A percentile compares a stretch with the other conserved stretches of the same genome.
phyloP scores from a whole-genome alignment of 345 rosid genomes.

The Cardiospermum halicacabum region DNA sequence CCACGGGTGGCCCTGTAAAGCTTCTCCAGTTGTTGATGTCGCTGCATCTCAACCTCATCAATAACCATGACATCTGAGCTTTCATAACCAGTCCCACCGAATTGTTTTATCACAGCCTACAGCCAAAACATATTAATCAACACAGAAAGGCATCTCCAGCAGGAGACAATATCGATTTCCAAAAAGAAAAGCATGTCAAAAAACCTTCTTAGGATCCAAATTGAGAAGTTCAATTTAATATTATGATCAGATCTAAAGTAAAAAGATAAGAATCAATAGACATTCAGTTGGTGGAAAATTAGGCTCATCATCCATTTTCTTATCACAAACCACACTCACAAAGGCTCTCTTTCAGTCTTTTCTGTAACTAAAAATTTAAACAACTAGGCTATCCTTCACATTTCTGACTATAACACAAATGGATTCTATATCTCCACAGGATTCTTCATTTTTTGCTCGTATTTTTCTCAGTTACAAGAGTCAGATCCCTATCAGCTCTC shows the following conservation, averaged over 20 bases:
- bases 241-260: background rate
- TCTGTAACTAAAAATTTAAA: background rate
- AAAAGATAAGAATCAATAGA: background rate
- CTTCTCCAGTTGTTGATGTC: constrained; percentile 91
- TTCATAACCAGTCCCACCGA: constrained; percentile 83
- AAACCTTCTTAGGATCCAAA: background rate
- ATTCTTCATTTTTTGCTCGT: too few species aligned
- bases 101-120: constrained; percentile 97
- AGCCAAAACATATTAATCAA: constrained; percentile 16
- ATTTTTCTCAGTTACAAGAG: background rate
- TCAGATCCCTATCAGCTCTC: background rate
- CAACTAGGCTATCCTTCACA: background rate
- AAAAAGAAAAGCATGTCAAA: background rate
- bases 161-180: background rate
- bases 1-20: constrained; percentile 78
- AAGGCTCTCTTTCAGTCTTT: background rate
- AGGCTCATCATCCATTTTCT: background rate
- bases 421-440: background rate
- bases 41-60: constrained; percentile 90
- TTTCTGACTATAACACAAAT: background rate
- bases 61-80: constrained; percentile 83
- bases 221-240: background rate
- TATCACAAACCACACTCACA: background rate
- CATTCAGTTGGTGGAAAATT: background rate
- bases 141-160: background rate